Evolutionary conservation across 106 monocot species (phyloP).

Genomic region (Dioscorea alata): DNA sequence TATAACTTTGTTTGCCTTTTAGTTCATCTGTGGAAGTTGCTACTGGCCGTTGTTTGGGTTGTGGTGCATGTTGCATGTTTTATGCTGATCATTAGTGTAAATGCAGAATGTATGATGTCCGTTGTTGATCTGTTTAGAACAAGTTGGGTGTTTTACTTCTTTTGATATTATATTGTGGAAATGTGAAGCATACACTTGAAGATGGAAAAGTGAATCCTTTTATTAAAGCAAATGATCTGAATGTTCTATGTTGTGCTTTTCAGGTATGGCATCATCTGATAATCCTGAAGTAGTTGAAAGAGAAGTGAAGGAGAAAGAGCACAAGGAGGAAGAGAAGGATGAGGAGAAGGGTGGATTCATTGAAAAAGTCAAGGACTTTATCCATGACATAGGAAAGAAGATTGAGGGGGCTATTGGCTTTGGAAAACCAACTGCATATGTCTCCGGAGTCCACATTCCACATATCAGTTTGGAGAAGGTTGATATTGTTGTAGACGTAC

Average conservation of each 20-base stretch:
- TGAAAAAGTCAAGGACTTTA: conserved; percentile 44
- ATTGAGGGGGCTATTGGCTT: conserved; percentile 46
- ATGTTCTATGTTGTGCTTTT: neutral
- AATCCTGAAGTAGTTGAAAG: conserved; percentile 22
- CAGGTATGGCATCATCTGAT: conserved; percentile 42
- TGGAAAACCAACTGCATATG: conserved; percentile 49
- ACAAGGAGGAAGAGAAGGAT: conserved; percentile 15
- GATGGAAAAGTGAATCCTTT: no score
- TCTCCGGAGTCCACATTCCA: conserved; percentile 31
- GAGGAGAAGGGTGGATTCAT: conserved; percentile 35
- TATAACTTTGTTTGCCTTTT: no score
- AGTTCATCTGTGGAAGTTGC: no score
- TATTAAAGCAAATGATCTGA: no score
- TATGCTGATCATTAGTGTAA: no score
- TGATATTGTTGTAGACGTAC: conserved; percentile 36
- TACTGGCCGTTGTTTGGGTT: no score
- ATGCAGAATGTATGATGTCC: neutral
- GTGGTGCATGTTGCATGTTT: no score
- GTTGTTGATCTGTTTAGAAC: neutral
- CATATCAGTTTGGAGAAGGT: conserved; percentile 26
- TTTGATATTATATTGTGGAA: no score
- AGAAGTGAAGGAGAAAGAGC: conserved; percentile 15
- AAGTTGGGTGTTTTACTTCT: no score
- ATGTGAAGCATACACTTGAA: no score
- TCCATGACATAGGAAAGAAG: conserved; percentile 52